Evolutionary conservation across 305 asterid species (phyloP).

Genomic region (Rubia balearica): DNA sequence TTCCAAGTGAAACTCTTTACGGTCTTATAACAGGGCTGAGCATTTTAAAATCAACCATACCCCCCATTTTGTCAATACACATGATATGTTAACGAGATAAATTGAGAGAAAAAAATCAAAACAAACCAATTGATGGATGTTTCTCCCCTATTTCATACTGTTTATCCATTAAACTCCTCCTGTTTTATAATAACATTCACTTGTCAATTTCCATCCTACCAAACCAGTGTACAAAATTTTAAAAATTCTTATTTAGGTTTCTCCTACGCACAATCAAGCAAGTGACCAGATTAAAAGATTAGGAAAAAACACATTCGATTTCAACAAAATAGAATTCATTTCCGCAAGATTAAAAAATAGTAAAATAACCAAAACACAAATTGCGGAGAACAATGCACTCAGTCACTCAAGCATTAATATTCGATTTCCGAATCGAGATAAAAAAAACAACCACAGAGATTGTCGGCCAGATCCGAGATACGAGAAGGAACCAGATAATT

Average conservation of each 20-base stretch:
- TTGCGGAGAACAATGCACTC: conserved; percentile 3
- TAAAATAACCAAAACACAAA: neutral
- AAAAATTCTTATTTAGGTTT: neutral
- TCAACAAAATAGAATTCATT: neutral
- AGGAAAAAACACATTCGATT: neutral
- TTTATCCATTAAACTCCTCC: neutral
- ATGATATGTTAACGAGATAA: neutral
- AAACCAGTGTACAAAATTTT: neutral
- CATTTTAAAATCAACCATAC: neutral
- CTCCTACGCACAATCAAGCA: neutral
- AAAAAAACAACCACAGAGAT: conserved; percentile 10
- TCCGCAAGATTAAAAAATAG: neutral
- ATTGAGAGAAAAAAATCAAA: neutral
- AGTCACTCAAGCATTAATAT: neutral
- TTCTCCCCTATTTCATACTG: too few relatives aligned
- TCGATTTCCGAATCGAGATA: conserved; percentile 8
- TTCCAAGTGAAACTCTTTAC: neutral
- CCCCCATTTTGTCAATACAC: neutral
- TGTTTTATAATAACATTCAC: neutral
- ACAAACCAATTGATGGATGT: too few relatives aligned
- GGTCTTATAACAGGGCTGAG: neutral
- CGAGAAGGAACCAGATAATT: conserved; percentile 12
- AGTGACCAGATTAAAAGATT: neutral
- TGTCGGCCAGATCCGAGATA: conserved; percentile 3
- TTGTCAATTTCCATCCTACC: neutral